Base-by-base conservation (phyloP, 2,329 filamentous ascomycete species). In the Neofusicoccum ribis region DNA sequence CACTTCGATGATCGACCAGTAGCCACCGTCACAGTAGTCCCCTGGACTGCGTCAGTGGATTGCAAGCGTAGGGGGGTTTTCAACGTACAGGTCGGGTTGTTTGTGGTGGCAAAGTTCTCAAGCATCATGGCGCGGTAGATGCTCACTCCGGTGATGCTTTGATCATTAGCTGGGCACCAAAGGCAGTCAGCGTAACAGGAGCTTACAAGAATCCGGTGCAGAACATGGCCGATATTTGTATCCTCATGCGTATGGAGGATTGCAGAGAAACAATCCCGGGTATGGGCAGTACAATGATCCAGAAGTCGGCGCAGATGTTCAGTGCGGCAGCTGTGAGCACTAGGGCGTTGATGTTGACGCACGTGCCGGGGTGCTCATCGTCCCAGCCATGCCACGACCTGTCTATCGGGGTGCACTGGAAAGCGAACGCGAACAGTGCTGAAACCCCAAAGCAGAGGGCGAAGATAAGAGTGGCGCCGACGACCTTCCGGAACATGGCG, bases 191-290 rank as follows among this genome's bases (percentile, higher is more conserved):
- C 11, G 9, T 1, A 11, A 34, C 12, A 5, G 23, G 3, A 3
- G 34, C 54, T 44, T 46, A 59, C 54, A 59, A 59, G 9, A 59
- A 59, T 8, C 54, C 54, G 1, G 54, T 59, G n/a, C 54, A 59
- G 9, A 59, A 59, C 54, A 59, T 59, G 15, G 54, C 27, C 11
- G 41, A 20, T 12, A 59, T 44, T 36, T 59, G 54, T 12, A 59
- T 15, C 23, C 11, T 59, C 54, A 46, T 59, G 3, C 54, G 39
- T 39, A 59, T 11, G 41, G 54, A 59, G 3, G 54, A 59, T 4
- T 59, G 54, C 8, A 59, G 41, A 2, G 14, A 43, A 3, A 59
- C 2, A 9, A 59, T 17, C 15, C 39, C 54, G 8, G 54, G 54
- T 14, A 59, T 36, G 3, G 54, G 54, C 3, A 59, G 39, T 2